A percentile compares a stretch with the other conserved stretches of the same genome.
Conservation (phyloP, 257 asterid species). For the Coffea canephora region DNA sequence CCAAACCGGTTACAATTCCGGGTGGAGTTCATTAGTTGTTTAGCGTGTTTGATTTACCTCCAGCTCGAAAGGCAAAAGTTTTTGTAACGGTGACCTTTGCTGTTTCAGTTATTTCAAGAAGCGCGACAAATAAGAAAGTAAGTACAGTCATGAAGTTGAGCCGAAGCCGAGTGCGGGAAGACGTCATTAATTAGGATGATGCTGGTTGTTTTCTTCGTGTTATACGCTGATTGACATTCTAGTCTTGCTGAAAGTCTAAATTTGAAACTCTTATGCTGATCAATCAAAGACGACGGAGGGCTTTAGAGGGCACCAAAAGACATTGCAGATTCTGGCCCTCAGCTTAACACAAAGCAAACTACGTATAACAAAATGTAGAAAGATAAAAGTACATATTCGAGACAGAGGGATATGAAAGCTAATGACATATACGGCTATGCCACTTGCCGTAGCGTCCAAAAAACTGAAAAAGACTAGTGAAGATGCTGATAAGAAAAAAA, state of each 20-base stretch:
- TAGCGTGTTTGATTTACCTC: neutral
- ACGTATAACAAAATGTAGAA: neutral
- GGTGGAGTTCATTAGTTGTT: neutral
- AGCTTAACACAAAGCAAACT: neutral
- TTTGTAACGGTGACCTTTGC: neutral
- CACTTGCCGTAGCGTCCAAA: neutral
- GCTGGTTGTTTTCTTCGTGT: neutral
- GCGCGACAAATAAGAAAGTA: neutral
- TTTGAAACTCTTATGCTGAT: neutral
- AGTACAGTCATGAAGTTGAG: neutral
- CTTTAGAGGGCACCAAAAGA: neutral
- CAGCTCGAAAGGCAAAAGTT: neutral
- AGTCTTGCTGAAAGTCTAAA: neutral
- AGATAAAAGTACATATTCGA: too few relatives aligned
- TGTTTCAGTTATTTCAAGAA: neutral
- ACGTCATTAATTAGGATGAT: neutral
- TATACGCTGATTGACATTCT: neutral
- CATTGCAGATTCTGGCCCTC: neutral
- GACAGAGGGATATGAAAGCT: neutral
- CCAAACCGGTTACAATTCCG: slow-evolving; percentile 14
- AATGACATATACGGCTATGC: too few relatives aligned
- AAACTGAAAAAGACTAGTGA: neutral
- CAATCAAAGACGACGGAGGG: neutral
- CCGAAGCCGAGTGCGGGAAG: neutral
- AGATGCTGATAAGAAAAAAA: neutral